Evolutionary conservation across 768 basidiomycete species (phyloP), one percentile per base, ranked within the genome.

Genomic region (Lactifluus rugatus): DNA sequence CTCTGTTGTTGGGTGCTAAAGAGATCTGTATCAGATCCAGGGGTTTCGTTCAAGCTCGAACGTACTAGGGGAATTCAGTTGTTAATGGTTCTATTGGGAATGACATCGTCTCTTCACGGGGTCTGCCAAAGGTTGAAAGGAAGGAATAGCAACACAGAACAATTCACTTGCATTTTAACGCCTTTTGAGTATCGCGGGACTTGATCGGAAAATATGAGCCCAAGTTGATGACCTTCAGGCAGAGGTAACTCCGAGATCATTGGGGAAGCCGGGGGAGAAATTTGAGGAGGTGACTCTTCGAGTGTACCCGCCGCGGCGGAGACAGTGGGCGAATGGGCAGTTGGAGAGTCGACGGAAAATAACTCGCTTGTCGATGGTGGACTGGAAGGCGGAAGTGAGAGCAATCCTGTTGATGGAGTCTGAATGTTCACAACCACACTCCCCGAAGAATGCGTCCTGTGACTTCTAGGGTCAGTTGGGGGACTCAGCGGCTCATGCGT

Each of bases 341-440:
- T 25, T 14, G 52, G 2, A 7, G 42, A 3, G 11, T 28, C 48
- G 2, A 60, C 26, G 9, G 28, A 2, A 3, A 37, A 9, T 11
- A 54, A 48, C 28, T 46, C 54, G 0, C 45, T 34, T 8, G 53
- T 60, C 37, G 48, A 14, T 5, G 32, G 57, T 19, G 19, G 52
- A 8, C 42, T 21, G 5, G 46, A 49, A 21, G 28, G 14, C 11
- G 26, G 3, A 2, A 41, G 23, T 31, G 42, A 2, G 17, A 56
- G 49, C 1, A 49, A 51, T 6, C 41, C 44, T 16, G 54, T 60
- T 51, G 59, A 60, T 32, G 59, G 59, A n/a, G 16, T 41, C 23
- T 32, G 41, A 14, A 60, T 8, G 4, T 48, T 28, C 16, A 60
- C 17, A 19, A 45, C 11, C 7, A 60, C 23, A n/a, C 42, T 56